Conservation (phyloP, 169 alveolate genomes). For the Plasmodium billcollinsi region DNA sequence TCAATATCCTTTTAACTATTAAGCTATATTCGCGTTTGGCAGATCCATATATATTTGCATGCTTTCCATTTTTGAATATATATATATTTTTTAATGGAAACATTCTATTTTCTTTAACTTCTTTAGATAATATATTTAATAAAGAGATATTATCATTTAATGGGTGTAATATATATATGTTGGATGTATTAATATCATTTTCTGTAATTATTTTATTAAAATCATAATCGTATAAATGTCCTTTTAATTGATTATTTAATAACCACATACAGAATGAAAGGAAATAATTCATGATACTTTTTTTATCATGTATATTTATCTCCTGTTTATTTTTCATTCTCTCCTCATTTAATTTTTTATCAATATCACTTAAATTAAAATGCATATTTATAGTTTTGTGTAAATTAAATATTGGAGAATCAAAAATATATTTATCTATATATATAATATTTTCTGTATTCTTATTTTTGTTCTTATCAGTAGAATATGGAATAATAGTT, state of each 20-base stretch:
- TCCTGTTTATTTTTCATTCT: slow-evolving; percentile 11
- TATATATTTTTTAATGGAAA: slow-evolving; percentile 48
- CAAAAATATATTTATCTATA: slow-evolving; percentile 69
- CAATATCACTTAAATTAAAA: slow-evolving; percentile 44
- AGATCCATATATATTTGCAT: slow-evolving; percentile 59
- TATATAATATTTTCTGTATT: slow-evolving; percentile 27
- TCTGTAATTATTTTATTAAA: slow-evolving; percentile 53
- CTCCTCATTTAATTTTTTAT: slow-evolving; percentile 58
- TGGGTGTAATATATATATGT: slow-evolving; percentile 60
- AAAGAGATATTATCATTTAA: slow-evolving; percentile 57
- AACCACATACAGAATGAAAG: slow-evolving; percentile 71
- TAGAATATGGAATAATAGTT: slow-evolving; percentile 53
- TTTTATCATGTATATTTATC: slow-evolving; percentile 42
- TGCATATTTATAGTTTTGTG: slow-evolving; percentile 65
- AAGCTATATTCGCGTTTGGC: slow-evolving; percentile 36
- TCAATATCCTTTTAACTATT: slow-evolving; percentile 57
- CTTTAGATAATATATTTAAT: slow-evolving; percentile 38
- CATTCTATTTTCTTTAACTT: slow-evolving; percentile 49
- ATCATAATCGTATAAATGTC: slow-evolving; percentile 66
- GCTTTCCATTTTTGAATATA: slow-evolving; percentile 68
- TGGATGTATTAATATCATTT: slow-evolving; percentile 65
- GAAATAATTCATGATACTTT: slow-evolving; percentile 27
- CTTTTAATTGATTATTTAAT: slow-evolving; percentile 69
- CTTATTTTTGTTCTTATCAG: slow-evolving; percentile 14
- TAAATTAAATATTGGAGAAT: slow-evolving; percentile 69